Evolutionary conservation across 257 asterid species (phyloP).

Genomic region (Jacaranda mimosifolia): DNA sequence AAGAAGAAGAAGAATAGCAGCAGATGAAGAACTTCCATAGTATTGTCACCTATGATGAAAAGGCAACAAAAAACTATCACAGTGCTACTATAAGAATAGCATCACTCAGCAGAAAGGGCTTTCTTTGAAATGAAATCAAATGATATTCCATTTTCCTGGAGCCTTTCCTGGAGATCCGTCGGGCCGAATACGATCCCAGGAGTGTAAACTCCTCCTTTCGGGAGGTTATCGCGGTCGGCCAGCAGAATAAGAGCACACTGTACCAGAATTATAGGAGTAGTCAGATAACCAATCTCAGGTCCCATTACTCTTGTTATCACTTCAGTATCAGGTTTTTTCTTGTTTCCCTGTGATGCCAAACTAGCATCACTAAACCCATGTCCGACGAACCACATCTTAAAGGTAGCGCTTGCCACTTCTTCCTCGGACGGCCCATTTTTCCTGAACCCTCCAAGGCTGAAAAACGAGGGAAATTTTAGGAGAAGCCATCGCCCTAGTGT

Average conservation of each 20-base stretch:
- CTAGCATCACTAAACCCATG: constrained; percentile 68
- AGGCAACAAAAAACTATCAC: no score
- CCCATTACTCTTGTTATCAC: constrained; percentile 85
- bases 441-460: constrained; percentile 71
- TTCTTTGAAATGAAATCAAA: constrained; percentile 79
- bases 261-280: constrained; percentile 80
- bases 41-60: background rate
- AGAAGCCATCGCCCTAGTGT: constrained; percentile 76
- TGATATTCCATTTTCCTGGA: constrained; percentile 79
- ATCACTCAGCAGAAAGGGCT: constrained; percentile 39
- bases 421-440: constrained; percentile 90
- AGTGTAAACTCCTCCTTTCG: constrained; percentile 84
- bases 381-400: constrained; percentile 94
- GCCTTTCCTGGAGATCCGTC: constrained; percentile 71
- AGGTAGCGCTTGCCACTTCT: constrained; percentile 76
- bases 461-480: constrained; percentile 65
- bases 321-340: constrained; percentile 69
- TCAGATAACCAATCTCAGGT: constrained; percentile 90
- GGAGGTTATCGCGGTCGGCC: constrained; percentile 62
- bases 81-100: background rate
- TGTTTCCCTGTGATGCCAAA: constrained; percentile 50
- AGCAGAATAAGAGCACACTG: constrained; percentile 80
- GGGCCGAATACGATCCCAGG: constrained; percentile 95
- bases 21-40: background rate
- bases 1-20: no score